A percentile compares a stretch with the other conserved stretches of the same genome.
Evolutionary conservation across 2,329 filamentous ascomycete genomes (phyloP).

Genomic region (Immersiporthe knoxdaviesiana): DNA sequence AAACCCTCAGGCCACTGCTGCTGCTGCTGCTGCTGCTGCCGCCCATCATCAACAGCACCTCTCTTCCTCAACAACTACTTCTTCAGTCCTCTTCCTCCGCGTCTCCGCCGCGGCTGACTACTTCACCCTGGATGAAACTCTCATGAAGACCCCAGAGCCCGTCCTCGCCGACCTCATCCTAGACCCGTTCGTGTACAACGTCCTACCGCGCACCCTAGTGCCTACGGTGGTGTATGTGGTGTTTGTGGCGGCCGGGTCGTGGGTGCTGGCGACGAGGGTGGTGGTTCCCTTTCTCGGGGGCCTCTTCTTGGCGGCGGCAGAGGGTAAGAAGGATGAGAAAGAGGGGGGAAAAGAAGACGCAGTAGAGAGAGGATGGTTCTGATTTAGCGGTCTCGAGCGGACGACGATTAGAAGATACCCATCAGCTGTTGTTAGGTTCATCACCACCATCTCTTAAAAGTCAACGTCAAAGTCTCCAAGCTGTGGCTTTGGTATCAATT

Average conservation of each 20-base stretch:
- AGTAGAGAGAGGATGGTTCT: constrained; percentile 33
- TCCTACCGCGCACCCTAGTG: constrained; percentile 76
- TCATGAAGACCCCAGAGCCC: constrained; percentile 76
- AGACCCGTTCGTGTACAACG: constrained; percentile 80
- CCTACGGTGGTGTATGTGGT: constrained; percentile 72
- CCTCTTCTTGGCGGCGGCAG: constrained; percentile 15
- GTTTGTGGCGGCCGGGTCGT: constrained; percentile 57
- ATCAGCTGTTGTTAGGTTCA: not conserved
- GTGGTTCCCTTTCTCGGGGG: constrained; percentile 39
- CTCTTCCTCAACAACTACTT: constrained; percentile 12
- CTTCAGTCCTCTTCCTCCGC: constrained; percentile 71
- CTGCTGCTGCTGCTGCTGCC: too few species aligned
- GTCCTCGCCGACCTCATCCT: constrained; percentile 83
- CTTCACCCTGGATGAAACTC: constrained; percentile 70
- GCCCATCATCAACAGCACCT: too few species aligned
- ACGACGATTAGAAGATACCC: not conserved
- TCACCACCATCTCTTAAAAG: not conserved
- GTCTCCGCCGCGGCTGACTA: constrained; percentile 82
- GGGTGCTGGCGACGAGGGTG: constrained; percentile 45
- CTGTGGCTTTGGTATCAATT: not conserved
- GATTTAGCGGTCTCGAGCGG: not conserved
- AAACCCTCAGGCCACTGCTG: not conserved
- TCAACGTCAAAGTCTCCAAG: not conserved
- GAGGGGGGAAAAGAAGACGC: constrained; percentile 44
- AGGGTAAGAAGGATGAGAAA: constrained; percentile 29